Base-by-base conservation (phyloP, 2,329 filamentous ascomycete species). In the Ilyonectria destructans region DNA sequence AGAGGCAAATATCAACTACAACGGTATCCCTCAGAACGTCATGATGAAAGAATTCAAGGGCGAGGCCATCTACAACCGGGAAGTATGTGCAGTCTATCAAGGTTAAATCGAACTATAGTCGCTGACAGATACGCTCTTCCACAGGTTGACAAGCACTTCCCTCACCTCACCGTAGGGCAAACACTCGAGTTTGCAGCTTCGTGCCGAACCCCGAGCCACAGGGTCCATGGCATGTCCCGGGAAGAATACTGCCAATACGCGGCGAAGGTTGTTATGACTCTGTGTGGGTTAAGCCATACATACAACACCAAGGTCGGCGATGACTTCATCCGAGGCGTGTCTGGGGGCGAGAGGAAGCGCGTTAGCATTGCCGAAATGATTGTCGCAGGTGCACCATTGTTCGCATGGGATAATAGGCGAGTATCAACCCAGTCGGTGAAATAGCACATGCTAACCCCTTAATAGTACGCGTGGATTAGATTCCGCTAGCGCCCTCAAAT, bases 301-400 rank as follows among this genome's bases (percentile, higher is more conserved):
- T 83, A 92, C 73, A 86, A 90, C 68, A 94, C 92, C 8, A 91
- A 90, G 74, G 91, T 95, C 26, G 92, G 92, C 12, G 90, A 93
- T 70, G 91, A 93, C 73, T 88, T 91, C 54, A 85, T 94, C n/a
- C 88, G 91, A 6, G 92, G 92, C 58, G 87, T 93, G 6, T 90
- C 87, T 13, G 91, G 91, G 46, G 91, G 91, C 45, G 91, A 93
- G 78, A 85, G 90, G 66, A 94, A 96, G 82, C 90, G 93, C 78
- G 93, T 96, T 5, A 92, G 90, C 59, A 94, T 95, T 70, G 92
- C 92, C 1, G 93, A 96, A 80, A 93, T 92, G 68, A 87, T 91
- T 68, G 83, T 94, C 17, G 90, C 90, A 40, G 83, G 85, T 54
- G 87, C 88, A 1, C 85, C 86, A 0, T 77, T 89, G 29, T 77